Conservation (phyloP, 2,329 filamentous ascomycete species). For the Pseudogymnoascus sp. region DNA sequence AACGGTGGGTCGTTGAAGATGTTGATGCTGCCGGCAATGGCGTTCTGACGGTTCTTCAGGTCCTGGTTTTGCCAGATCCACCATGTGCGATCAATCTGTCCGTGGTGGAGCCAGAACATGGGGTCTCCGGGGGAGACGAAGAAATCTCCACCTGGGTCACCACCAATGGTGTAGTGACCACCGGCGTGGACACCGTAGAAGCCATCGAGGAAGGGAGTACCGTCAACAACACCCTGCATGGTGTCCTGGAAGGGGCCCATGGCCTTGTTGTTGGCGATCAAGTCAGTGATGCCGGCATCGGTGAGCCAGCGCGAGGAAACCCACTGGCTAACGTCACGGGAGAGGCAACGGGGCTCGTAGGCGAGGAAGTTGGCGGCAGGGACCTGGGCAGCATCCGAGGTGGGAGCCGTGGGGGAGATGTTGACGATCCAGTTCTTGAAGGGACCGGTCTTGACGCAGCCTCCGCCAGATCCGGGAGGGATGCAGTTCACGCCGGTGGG, state of each 20-base stretch:
- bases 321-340: slow-evolving; percentile 33
- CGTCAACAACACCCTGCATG: slow-evolving; percentile 32
- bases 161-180: slow-evolving; percentile 34
- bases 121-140: slow-evolving; percentile 39
- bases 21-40: slow-evolving; percentile 34
- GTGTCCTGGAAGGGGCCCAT: slow-evolving; percentile 37
- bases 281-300: slow-evolving; percentile 25
- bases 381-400: slow-evolving; percentile 28
- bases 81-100: slow-evolving; percentile 39
- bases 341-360: slow-evolving; percentile 37
- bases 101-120: slow-evolving; percentile 40
- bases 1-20: slow-evolving; percentile 28
- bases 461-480: slow-evolving; percentile 46
- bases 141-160: slow-evolving; percentile 38
- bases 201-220: slow-evolving; percentile 23
- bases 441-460: slow-evolving; percentile 42
- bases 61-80: slow-evolving; percentile 43
- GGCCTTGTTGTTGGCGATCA: slow-evolving; percentile 32
- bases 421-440: slow-evolving; percentile 35
- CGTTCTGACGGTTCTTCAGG: slow-evolving; percentile 25
- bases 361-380: slow-evolving; percentile 25
- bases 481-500: slow-evolving; percentile 24
- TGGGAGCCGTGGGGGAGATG: slow-evolving; percentile 39
- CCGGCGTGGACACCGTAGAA: slow-evolving; percentile 28
- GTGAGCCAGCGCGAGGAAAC: slow-evolving; percentile 30